Evolutionary conservation across 1,284 basidiomycete species (phyloP).

Genomic region (Athelia sp.): DNA sequence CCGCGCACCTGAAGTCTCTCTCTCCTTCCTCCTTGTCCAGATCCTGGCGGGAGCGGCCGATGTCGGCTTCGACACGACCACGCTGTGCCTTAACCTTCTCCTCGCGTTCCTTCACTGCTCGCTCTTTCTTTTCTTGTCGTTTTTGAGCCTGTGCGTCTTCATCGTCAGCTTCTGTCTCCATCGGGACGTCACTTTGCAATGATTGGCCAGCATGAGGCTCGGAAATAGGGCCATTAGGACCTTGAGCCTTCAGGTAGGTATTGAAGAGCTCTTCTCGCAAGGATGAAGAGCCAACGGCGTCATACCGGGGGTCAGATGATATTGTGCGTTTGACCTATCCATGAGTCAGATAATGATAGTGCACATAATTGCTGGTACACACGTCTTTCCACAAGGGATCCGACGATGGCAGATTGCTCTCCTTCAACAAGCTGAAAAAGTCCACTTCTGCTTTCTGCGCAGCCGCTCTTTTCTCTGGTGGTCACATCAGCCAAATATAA

Average conservation of each 20-base stretch:
- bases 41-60: constrained; percentile 63
- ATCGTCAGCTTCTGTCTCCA: constrained; percentile 8
- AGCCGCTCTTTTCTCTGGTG: constrained; percentile 72
- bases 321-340: constrained; percentile 62
- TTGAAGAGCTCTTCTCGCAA: constrained; percentile 88
- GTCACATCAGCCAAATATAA: constrained; percentile 2
- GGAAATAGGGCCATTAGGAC: constrained; percentile 19
- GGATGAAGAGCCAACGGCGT: constrained; percentile 86
- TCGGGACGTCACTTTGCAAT: background rate
- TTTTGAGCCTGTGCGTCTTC: constrained; percentile 30
- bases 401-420: constrained; percentile 45
- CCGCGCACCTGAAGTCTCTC: constrained; percentile 71
- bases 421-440: constrained; percentile 78
- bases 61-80: constrained; percentile 61
- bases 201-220: constrained; percentile 11
- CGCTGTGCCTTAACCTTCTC: constrained; percentile 72
- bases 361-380: constrained; percentile 1
- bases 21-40: constrained; percentile 81
- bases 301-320: constrained; percentile 79
- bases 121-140: constrained; percentile 53
- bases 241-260: constrained; percentile 57
- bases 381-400: constrained; percentile 74
- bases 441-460: constrained; percentile 82
- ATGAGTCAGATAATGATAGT: constrained; percentile 9
- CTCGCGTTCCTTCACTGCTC: constrained; percentile 83